Percentiles rank a stretch among this genome's conserved stretches.
phyloP scores from a whole-genome alignment of 2,329 filamentous ascomycete genomes.

The Hymenoscyphus albidus region DNA sequence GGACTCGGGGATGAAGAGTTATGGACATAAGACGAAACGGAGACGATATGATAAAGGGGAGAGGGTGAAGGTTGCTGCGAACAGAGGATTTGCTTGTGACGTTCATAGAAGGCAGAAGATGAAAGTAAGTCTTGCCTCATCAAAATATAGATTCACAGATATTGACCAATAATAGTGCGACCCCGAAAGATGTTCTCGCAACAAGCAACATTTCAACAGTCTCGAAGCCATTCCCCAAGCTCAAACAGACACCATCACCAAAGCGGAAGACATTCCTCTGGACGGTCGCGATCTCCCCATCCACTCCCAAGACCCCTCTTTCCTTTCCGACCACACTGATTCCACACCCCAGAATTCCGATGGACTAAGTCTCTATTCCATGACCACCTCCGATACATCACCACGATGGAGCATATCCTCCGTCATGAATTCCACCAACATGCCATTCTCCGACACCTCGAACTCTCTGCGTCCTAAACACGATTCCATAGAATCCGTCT shows the following conservation, averaged over 20 bases:
- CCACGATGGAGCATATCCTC: conserved; percentile 2
- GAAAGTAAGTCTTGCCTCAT: conserved; percentile 15
- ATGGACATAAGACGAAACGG: conserved; percentile 14
- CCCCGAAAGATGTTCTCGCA: conserved; percentile 7
- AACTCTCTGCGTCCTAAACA: not conserved
- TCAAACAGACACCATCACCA: not conserved
- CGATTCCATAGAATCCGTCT: not conserved
- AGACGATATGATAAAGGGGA: conserved; percentile 20
- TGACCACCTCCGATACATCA: not conserved
- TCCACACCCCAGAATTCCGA: not conserved
- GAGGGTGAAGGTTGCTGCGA: conserved; percentile 18
- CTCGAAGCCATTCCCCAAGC: not conserved
- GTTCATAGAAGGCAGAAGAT: conserved; percentile 19
- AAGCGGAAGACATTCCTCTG: not conserved
- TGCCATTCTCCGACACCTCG: not conserved
- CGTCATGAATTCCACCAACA: not conserved
- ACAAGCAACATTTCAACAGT: conserved; percentile 1
- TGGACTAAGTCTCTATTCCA: not conserved
- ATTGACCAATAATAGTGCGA: conserved; percentile 1
- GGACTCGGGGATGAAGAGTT: conserved; percentile 17
- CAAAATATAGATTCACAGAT: not conserved
- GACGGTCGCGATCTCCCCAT: not conserved
- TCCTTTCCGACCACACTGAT: not conserved
- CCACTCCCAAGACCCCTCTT: not conserved
- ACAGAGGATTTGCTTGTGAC: conserved; percentile 23